Percentiles rank a stretch among this genome's conserved stretches.
These are phyloP conservation scores for Heritiera fomes DNA, from an alignment of 345 rosid genomes.

Conservation along the genomic window DNA sequence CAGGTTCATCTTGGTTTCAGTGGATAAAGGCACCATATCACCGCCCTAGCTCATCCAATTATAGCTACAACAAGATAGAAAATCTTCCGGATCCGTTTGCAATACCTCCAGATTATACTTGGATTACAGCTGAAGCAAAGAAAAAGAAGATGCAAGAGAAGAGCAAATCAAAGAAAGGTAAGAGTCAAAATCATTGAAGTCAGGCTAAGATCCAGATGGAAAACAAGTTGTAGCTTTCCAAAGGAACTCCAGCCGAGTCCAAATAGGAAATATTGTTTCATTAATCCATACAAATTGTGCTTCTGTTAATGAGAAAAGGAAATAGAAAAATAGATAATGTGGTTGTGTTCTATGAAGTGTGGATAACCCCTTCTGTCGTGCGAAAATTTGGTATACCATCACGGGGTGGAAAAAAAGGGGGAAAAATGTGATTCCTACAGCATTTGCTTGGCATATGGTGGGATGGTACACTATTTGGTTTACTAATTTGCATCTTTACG, in stretches of 20 bases:
- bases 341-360: conserved; percentile 16
- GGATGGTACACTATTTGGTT: conserved; percentile 25
- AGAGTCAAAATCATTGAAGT: conserved; percentile 45
- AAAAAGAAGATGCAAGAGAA: conserved; percentile 92
- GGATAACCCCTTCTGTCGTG: conserved; percentile 18
- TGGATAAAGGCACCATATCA: conserved; percentile 83
- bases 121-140: conserved; percentile 86
- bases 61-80: conserved; percentile 58
- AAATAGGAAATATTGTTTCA: conserved; percentile 34
- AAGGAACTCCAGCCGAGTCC: background rate
- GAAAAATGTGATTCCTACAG: conserved; percentile 30
- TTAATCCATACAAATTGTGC: conserved; percentile 29
- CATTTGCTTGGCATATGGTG: conserved; percentile 28
- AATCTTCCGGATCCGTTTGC: conserved; percentile 73
- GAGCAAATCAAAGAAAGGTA: conserved; percentile 67
- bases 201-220: conserved; percentile 23
- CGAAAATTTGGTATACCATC: conserved; percentile 33
- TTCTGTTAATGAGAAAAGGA: conserved; percentile 18
- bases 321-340: conserved; percentile 16
- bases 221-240: conserved; percentile 25
- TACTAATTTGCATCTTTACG: conserved; percentile 24
- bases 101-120: conserved; percentile 70
- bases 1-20: conserved; percentile 85
- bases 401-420: conserved; percentile 26
- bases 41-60: conserved; percentile 48